phyloP scores from a whole-genome alignment of 2,329 filamentous ascomycete genomes.

The Scopulariopsis brevicaulis region DNA sequence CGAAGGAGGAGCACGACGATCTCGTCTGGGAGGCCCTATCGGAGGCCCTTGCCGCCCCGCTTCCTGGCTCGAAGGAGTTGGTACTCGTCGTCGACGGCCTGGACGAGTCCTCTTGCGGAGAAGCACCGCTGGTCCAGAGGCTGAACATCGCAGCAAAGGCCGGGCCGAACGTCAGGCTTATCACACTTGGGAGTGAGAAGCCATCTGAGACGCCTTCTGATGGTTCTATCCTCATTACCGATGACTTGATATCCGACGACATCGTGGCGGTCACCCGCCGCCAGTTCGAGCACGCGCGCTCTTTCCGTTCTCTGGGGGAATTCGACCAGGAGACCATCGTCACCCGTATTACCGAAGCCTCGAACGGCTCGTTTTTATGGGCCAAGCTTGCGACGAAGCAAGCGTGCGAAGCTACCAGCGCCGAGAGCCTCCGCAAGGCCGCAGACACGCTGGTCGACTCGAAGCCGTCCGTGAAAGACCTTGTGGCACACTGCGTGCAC shows the following conservation, averaged over 20 bases:
- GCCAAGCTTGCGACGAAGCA: constrained; percentile 21
- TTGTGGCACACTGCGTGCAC: constrained; percentile 16
- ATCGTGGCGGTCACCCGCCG: constrained; percentile 4
- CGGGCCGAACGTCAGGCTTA: background rate
- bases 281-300: constrained; percentile 12
- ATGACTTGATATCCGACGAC: constrained; percentile 2
- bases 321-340: constrained; percentile 19
- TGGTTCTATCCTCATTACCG: background rate
- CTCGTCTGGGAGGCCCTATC: constrained; percentile 21
- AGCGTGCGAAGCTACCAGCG: constrained; percentile 14
- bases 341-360: constrained; percentile 18
- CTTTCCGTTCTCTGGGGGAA: constrained; percentile 15
- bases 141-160: constrained; percentile 14
- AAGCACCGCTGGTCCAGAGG: constrained; percentile 15
- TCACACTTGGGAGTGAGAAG: constrained; percentile 1
- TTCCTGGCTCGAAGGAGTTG: constrained; percentile 19
- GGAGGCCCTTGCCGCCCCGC: constrained; percentile 14
- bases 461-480: constrained; percentile 17
- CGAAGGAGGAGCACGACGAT: constrained; percentile 18
- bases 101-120: constrained; percentile 20
- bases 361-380: constrained; percentile 24
- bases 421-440: constrained; percentile 14
- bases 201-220: background rate
- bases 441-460: constrained; percentile 15
- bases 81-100: constrained; percentile 24